A percentile compares a stretch with the other conserved stretches of the same genome.
Evolutionary conservation across 2,329 filamentous ascomycete genomes (phyloP).

Genomic region (Leptoxyphium fumago): DNA sequence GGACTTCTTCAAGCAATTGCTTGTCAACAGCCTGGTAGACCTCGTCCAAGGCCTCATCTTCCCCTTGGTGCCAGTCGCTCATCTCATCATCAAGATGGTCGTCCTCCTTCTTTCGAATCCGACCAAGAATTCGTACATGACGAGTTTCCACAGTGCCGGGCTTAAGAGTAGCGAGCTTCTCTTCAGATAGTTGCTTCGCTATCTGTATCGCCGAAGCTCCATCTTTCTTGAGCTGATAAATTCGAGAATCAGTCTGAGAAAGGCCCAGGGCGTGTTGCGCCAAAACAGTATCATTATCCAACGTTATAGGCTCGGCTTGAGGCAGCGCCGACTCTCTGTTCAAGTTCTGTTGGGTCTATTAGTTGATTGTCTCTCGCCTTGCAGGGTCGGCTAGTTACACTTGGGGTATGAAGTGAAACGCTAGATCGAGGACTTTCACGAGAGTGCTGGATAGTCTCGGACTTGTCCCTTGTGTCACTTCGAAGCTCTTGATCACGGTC

Average conservation of each 20-base stretch:
- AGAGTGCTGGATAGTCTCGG: too few relatives aligned
- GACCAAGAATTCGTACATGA: slow-evolving; percentile 30
- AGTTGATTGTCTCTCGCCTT: too few relatives aligned
- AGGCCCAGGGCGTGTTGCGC: too few relatives aligned
- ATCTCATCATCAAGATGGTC: slow-evolving; percentile 30
- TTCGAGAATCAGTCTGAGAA: slow-evolving; percentile 26
- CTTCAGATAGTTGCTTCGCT: slow-evolving; percentile 28
- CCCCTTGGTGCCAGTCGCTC: slow-evolving; percentile 34
- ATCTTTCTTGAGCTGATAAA: slow-evolving; percentile 28
- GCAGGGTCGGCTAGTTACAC: too few relatives aligned
- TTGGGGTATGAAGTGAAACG: too few relatives aligned
- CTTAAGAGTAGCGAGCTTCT: slow-evolving; percentile 29
- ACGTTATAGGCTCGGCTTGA: too few relatives aligned
- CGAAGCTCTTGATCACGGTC: too few relatives aligned
- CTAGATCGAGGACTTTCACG: too few relatives aligned
- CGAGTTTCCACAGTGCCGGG: slow-evolving; percentile 33
- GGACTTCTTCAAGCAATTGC: slow-evolving; percentile 26
- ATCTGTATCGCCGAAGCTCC: slow-evolving; percentile 27
- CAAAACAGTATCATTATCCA: too few relatives aligned
- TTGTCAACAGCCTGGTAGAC: slow-evolving; percentile 27
- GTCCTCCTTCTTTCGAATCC: slow-evolving; percentile 29
- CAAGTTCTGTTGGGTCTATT: too few relatives aligned
- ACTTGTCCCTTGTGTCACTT: too few relatives aligned
- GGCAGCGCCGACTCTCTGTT: too few relatives aligned
- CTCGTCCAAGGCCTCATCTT: slow-evolving; percentile 32